Evolutionary conservation across 495 filamentous ascomycete genomes (phyloP).

Genomic region (Durotheca rogersii): DNA sequence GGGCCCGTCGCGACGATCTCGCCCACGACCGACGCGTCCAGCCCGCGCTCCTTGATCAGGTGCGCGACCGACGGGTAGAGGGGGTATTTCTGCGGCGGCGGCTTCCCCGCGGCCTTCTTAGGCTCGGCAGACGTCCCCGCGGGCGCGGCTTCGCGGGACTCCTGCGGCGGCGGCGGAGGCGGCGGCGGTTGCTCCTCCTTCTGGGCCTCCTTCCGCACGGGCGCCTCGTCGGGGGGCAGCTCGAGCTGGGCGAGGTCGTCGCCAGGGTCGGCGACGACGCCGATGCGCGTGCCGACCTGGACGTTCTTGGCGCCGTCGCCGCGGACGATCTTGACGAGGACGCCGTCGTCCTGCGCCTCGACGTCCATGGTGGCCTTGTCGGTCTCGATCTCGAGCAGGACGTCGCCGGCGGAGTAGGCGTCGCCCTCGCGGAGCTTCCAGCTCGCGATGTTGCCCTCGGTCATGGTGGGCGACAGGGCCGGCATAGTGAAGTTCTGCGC

Average conservation of each 20-base stretch:
- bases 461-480: slow-evolving; percentile 84
- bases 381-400: slow-evolving; percentile 82
- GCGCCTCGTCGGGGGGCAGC: slow-evolving; percentile 61
- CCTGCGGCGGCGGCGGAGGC: slow-evolving; percentile 33
- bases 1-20: slow-evolving; percentile 87
- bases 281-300: slow-evolving; percentile 72
- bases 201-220: slow-evolving; percentile 39
- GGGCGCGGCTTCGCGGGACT: slow-evolving; percentile 22
- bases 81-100: slow-evolving; percentile 62
- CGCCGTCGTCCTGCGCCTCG: slow-evolving; percentile 81
- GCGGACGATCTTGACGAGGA: slow-evolving; percentile 75
- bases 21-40: slow-evolving; percentile 68
- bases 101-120: slow-evolving; percentile 29
- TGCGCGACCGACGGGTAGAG: slow-evolving; percentile 83
- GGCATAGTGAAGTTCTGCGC: slow-evolving; percentile 84
- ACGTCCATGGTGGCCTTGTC: slow-evolving; percentile 90
- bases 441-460: slow-evolving; percentile 74
- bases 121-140: slow-evolving; percentile 17
- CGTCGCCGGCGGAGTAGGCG: slow-evolving; percentile 73
- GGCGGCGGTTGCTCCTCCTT: slow-evolving; percentile 38
- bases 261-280: slow-evolving; percentile 70
- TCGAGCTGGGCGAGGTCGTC: slow-evolving; percentile 70
- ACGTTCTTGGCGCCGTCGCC: slow-evolving; percentile 68
- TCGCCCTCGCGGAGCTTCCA: slow-evolving; percentile 82
- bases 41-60: slow-evolving; percentile 72